Conservation (phyloP, 306 rosid genomes). For the Astragalus membranaceus region DNA sequence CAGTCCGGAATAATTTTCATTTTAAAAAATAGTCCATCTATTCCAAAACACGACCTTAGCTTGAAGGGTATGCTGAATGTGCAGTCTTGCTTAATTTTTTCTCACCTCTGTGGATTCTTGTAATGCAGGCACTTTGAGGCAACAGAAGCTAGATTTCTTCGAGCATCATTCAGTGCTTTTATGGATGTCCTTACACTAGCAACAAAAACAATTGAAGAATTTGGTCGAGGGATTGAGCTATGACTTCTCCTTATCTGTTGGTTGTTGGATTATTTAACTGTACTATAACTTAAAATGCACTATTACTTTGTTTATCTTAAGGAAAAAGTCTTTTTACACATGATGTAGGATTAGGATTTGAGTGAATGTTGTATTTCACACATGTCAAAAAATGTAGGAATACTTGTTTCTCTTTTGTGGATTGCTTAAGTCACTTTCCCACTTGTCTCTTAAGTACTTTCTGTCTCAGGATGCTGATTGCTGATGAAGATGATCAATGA, state of each 20-base stretch:
- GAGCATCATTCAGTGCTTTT: constrained; percentile 82
- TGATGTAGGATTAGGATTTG: not conserved
- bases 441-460: too few species aligned
- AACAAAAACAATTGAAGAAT: constrained; percentile 78
- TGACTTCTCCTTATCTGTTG: constrained; percentile 19
- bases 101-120: not conserved
- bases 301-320: not conserved
- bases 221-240: constrained; percentile 54
- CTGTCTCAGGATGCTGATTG: too few species aligned
- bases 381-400: not conserved
- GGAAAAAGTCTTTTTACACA: not conserved
- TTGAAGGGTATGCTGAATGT: not conserved
- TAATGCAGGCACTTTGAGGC: constrained; percentile 77
- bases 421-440: not conserved
- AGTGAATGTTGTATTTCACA: not conserved
- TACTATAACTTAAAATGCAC: not conserved
- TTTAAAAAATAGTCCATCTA: too few species aligned
- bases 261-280: not conserved
- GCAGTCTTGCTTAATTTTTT: not conserved
- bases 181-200: constrained; percentile 71
- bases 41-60: too few species aligned
- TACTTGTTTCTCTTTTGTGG: not conserved
- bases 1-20: too few species aligned
- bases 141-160: constrained; percentile 82
- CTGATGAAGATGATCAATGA: too few species aligned